Conservation (phyloP, 2,329 filamentous ascomycete genomes). For the Blastomyces silverae region DNA sequence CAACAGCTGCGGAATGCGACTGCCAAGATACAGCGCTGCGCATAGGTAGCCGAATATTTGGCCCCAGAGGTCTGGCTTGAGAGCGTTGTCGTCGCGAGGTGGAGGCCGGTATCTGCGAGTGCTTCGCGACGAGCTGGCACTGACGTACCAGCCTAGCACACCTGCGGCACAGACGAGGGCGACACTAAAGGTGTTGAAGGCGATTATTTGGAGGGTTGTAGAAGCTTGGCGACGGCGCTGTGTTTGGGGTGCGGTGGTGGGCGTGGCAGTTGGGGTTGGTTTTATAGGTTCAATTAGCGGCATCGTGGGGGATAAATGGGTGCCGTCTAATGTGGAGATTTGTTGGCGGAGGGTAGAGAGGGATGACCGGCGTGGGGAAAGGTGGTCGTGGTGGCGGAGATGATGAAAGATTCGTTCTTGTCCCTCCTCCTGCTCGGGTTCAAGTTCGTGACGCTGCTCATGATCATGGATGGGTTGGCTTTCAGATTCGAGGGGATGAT, state of each 20-base stretch:
- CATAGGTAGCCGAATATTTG: constrained; percentile 94
- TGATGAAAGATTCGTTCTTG: constrained; percentile 7
- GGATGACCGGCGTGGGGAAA: constrained; percentile 16
- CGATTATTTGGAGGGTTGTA: constrained; percentile 43
- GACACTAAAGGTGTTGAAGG: constrained; percentile 70
- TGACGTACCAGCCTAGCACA: constrained; percentile 77
- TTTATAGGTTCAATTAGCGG: constrained; percentile 59
- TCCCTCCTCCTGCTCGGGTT: constrained; percentile 15
- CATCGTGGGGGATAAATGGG: constrained; percentile 72
- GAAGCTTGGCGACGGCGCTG: constrained; percentile 27
- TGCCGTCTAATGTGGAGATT: constrained; percentile 53
- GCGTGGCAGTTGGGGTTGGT: constrained; percentile 24
- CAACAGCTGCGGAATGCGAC: constrained; percentile 79
- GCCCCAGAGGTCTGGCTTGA: constrained; percentile 67
- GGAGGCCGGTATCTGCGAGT: constrained; percentile 19
- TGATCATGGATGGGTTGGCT: not conserved
- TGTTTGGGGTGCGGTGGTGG: constrained; percentile 18
- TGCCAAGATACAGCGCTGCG: constrained; percentile 80
- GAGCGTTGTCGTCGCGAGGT: constrained; percentile 32
- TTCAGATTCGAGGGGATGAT: not conserved
- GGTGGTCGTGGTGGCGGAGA: constrained; percentile 1
- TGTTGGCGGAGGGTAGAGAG: constrained; percentile 38
- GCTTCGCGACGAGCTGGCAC: constrained; percentile 42
- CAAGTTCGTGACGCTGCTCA: not conserved
- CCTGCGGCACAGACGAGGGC: constrained; percentile 78